Evolutionary conservation across 1,284 basidiomycete genomes (phyloP).

Genomic region (Ceratobasidium sp.): DNA sequence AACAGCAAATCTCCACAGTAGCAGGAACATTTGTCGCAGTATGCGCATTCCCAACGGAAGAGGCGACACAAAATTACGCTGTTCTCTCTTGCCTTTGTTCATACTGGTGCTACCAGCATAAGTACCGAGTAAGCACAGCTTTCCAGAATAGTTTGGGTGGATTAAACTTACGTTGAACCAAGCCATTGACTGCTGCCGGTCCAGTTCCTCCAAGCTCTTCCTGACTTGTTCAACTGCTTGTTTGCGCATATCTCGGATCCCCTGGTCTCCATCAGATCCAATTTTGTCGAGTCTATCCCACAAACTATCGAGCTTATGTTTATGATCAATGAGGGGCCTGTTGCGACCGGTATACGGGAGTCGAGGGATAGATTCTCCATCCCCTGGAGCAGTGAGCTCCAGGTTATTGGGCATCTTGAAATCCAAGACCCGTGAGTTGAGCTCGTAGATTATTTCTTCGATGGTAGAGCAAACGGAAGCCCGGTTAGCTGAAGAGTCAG

Average conservation of each 20-base stretch:
- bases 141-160: neutral
- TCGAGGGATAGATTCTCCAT: slow-evolving; percentile 5
- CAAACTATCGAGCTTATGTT: slow-evolving; percentile 39
- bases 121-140: neutral
- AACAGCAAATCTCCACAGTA: too few relatives aligned
- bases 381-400: slow-evolving; percentile 3
- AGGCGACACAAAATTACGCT: too few relatives aligned
- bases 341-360: slow-evolving; percentile 32
- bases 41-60: too few relatives aligned
- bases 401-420: slow-evolving; percentile 34
- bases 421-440: neutral
- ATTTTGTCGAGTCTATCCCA: slow-evolving; percentile 40
- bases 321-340: slow-evolving; percentile 31
- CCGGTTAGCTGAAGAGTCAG: neutral
- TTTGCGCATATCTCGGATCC: slow-evolving; percentile 28
- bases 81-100: neutral
- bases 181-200: slow-evolving; percentile 18
- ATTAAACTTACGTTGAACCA: slow-evolving; percentile 32
- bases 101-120: neutral
- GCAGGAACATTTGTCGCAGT: too few relatives aligned
- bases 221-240: slow-evolving; percentile 12
- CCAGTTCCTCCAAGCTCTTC: slow-evolving; percentile 8
- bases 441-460: slow-evolving; percentile 23
- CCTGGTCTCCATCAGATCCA: slow-evolving; percentile 35
- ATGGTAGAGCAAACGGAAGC: neutral